Base-by-base conservation (phyloP, 345 rosid species). In the Erucastrum elatum region DNA sequence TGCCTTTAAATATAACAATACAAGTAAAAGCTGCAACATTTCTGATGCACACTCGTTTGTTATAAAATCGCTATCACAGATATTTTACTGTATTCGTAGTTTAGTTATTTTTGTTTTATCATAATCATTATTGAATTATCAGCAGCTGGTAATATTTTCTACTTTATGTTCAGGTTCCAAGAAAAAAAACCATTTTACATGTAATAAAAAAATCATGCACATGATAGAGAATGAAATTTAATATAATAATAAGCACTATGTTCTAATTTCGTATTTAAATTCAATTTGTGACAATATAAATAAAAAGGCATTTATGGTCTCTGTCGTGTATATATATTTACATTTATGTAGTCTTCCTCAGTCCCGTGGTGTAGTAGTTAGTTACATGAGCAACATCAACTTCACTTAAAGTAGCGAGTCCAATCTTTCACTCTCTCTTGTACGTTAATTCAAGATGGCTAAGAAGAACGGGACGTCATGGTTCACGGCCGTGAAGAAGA, bases 401-500 rank as follows among this genome's bases (percentile, higher is more conserved):
- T 68, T 74, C 74, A 74, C 78, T 74, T 31, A 58, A 8, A 44
- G 62, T 37, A 65, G 53, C 53, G 11, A 61, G 13, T 33, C 72
- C 4, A 0, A 27, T 63, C 16, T 16, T 62, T 17, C 60, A 3
- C 66, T 8, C 67, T 61, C 65, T 51, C 62, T 74, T 25, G 21
- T 27, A 68, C 64, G 2, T 61, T 51, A 73, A 51, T 3, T 15
- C 5, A 60, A 73, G 60, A 91, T 91, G 98, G 91, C 91, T 67
- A 94, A 90, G 88, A 89, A 84, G 72, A 82, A 82, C 51, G 87
- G 87, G 25, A 78, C 82, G 5, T 94, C 97, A 0, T 94, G 98
- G 98, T 78, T 94, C 78, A 84, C 87, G 21, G 80, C 82, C 58
- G 97, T 94, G 74, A 92, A 89, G 85, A 92, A 89, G 75, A 92